Conservation (phyloP, 192 early-diverging fungal species). For the Dimargaris cristalligena region DNA sequence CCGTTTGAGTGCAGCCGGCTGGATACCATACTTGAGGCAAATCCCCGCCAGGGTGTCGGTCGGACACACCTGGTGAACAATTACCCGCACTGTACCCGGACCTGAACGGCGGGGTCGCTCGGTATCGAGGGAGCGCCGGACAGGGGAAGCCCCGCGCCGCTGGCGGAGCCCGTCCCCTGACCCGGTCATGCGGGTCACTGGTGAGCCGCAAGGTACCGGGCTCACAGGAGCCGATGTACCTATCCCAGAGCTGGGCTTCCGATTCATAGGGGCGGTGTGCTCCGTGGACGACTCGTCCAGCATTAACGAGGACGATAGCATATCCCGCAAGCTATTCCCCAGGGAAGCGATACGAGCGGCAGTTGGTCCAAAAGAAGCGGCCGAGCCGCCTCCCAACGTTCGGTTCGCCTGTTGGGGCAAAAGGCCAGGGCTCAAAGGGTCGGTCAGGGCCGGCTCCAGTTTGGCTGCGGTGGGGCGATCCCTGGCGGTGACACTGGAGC, state of each 20-base stretch:
- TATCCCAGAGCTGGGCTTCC: background rate
- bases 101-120: background rate
- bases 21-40: constrained; percentile 30
- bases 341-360: background rate
- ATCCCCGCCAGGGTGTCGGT: constrained; percentile 31
- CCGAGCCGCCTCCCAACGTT: too few relatives aligned
- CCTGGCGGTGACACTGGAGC: too few relatives aligned
- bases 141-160: background rate
- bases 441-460: background rate
- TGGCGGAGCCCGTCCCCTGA: background rate
- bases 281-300: background rate
- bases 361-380: too few relatives aligned
- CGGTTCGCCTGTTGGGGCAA: too few relatives aligned
- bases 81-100: background rate
- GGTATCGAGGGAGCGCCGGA: background rate
- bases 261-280: background rate
- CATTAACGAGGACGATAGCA: background rate
- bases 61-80: constrained; percentile 23
- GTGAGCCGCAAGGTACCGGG: background rate
- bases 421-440: background rate
- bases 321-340: background rate
- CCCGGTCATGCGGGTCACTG: background rate
- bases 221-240: background rate
- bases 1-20: constrained; percentile 24
- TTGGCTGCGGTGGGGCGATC: background rate